Evolutionary conservation across 2,329 filamentous ascomycete species (phyloP), one percentile per base, ranked within the genome.

Genomic region (Penicillium sp.): DNA sequence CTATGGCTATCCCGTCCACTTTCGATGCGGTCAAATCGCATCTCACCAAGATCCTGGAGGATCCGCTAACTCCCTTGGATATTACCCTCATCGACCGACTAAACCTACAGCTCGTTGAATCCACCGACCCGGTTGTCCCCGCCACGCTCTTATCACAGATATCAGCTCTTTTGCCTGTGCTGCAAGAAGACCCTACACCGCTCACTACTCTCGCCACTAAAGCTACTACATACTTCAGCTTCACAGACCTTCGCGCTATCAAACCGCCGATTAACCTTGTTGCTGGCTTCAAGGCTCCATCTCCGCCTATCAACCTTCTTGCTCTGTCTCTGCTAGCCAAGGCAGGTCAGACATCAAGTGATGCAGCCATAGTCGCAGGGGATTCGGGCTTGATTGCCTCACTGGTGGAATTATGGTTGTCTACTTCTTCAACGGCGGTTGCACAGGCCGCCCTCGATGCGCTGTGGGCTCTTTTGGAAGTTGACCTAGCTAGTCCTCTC

Each of bases 131-230:
- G 11, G 52, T 52, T 31, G 61, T 74, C 34, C 62, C 73, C 43
- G 64, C 66, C 36, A 53, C 68, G 29, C 64, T 71, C 35, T 62
- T 74, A 44, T 66, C 64, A 13, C 71, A 76, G 50, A 69, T 81
- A 38, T 75, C 77, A 14, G 63, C 69, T 38, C 65, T 81, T 8
- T 63, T 81, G 14, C 74, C 75, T 7, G 64, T 72, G 4, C 64
- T 83, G 4, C 77, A 79, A 52, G 76, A 81, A 62, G 78, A 82
- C 51, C 80, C 80, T 8, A 72, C 74, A 11, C 76, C 78, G 20
- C 64, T 80, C 27, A 76, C 74, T 11, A 72, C 73, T 18, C 73
- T 84, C 23, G 72, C 77, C 16, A 70, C 72, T 42, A 75, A 74
- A 49, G 68, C 78, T 6, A 66, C 76, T 8, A 63, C 64, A 7